phyloP scores from a whole-genome alignment of 2,329 filamentous ascomycete genomes.

The Fragosphaeria purpurea region DNA sequence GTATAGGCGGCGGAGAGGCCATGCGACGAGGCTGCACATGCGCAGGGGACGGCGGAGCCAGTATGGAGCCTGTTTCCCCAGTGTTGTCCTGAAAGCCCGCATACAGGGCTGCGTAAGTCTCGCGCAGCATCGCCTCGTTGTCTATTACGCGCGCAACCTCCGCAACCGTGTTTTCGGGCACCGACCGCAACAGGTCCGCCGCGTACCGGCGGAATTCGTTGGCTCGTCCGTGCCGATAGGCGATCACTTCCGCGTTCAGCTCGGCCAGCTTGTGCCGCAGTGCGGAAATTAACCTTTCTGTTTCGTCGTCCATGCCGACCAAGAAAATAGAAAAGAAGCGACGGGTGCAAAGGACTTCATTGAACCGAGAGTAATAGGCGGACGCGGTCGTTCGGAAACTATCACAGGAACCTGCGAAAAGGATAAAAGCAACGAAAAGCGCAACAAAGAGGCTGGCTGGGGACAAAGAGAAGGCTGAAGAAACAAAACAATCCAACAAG shows the following conservation, averaged over 20 bases:
- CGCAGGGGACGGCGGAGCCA: constrained; percentile 4
- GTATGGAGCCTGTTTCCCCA: constrained; percentile 18
- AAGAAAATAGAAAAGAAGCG: neutral
- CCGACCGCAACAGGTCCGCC: constrained; percentile 37
- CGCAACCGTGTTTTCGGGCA: constrained; percentile 35
- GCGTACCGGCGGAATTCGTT: constrained; percentile 47
- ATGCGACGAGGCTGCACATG: constrained; percentile 12
- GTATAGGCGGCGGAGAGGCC: constrained; percentile 28
- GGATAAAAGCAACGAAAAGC: neutral
- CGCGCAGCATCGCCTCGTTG: constrained; percentile 27
- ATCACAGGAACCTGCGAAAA: neutral
- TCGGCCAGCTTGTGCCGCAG: constrained; percentile 44
- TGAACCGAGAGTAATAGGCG: neutral
- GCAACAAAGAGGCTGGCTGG: no score
- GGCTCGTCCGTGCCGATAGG: constrained; percentile 47
- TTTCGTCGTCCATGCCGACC: constrained; percentile 25
- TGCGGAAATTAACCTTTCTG: constrained; percentile 35
- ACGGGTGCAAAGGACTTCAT: constrained; percentile 4
- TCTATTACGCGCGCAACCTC: constrained; percentile 36
- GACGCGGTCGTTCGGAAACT: neutral
- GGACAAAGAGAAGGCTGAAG: neutral
- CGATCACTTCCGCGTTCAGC: constrained; percentile 46
- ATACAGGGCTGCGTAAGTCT: constrained; percentile 34
- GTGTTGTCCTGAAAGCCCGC: constrained; percentile 17
- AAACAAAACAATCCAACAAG: neutral